A percentile compares a stretch with the other conserved stretches of the same genome.
Evolutionary conservation across 1,139 yeast species (phyloP).

Genomic region (Protomyces macrosporus): DNA sequence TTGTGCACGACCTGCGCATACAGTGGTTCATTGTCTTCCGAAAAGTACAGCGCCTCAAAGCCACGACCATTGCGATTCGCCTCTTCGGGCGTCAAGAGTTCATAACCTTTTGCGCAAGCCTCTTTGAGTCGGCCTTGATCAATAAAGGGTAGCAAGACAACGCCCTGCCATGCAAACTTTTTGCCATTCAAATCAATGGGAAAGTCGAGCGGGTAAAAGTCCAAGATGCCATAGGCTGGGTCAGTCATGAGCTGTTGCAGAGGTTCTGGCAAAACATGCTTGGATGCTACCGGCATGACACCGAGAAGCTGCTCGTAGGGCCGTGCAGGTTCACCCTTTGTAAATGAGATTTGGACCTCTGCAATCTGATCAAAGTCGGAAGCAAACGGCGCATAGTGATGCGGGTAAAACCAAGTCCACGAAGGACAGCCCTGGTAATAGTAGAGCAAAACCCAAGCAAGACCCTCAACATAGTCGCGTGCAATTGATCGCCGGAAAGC

Average conservation of each 20-base stretch:
- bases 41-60: slow-evolving; percentile 39
- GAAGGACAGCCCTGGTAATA: slow-evolving; percentile 98
- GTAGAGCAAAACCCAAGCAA: slow-evolving; percentile 87
- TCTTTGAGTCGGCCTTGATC: slow-evolving; percentile 69
- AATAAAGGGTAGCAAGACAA: slow-evolving; percentile 82
- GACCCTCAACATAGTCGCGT: slow-evolving; percentile 79
- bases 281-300: slow-evolving; percentile 84
- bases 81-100: slow-evolving; percentile 63
- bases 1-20: slow-evolving; percentile 33
- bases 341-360: slow-evolving; percentile 57
- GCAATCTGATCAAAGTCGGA: slow-evolving; percentile 66
- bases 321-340: slow-evolving; percentile 70
- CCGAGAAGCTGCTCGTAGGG: slow-evolving; percentile 98
- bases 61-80: slow-evolving; percentile 51
- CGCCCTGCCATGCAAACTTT: slow-evolving; percentile 92
- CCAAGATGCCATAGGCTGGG: slow-evolving; percentile 75
- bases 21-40: slow-evolving; percentile 33
- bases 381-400: slow-evolving; percentile 97
- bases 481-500: slow-evolving; percentile 60
- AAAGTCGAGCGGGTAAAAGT: slow-evolving; percentile 85
- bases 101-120: slow-evolving; percentile 63
- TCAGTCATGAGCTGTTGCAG: slow-evolving; percentile 80
- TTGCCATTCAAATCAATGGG: slow-evolving; percentile 93
- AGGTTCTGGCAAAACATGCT: slow-evolving; percentile 80
- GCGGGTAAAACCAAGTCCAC: slow-evolving; percentile 98